phyloP scores from a whole-genome alignment of 2,329 filamentous ascomycete species.

The Apiospora rasikravindrae region DNA sequence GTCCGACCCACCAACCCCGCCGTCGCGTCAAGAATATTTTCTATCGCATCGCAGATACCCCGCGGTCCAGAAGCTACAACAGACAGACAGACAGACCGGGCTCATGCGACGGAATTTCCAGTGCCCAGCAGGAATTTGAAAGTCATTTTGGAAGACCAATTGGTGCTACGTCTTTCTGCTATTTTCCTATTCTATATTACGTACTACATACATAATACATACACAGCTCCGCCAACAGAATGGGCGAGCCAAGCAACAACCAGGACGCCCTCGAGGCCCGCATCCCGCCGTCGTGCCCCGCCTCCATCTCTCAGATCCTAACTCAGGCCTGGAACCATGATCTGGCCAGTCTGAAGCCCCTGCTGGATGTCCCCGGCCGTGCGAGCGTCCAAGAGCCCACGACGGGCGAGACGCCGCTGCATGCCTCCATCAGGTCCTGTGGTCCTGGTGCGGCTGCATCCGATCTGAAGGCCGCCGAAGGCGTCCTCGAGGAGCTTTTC shows the following conservation, averaged over 20 bases:
- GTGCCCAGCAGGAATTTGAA: neutral
- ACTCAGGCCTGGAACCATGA: conserved; percentile 65
- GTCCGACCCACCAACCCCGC: conserved; percentile 11
- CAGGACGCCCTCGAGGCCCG: conserved; percentile 58
- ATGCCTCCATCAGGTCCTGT: conserved; percentile 85
- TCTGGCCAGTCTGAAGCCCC: conserved; percentile 67
- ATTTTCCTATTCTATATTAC: neutral
- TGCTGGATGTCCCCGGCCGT: conserved; percentile 67
- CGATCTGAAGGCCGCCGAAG: conserved; percentile 63
- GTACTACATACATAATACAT: neutral
- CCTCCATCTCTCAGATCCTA: conserved; percentile 56
- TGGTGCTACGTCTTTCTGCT: neutral
- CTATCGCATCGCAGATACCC: neutral
- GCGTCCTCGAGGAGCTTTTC: conserved; percentile 77
- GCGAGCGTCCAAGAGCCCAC: conserved; percentile 82
- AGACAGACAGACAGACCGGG: neutral
- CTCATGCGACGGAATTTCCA: neutral
- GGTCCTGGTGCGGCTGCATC: conserved; percentile 49
- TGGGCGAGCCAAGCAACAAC: neutral
- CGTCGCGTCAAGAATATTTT: conserved; percentile 7
- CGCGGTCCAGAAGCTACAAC: neutral
- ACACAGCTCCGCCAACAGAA: neutral
- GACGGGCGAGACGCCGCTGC: conserved; percentile 86
- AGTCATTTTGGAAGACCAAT: neutral
- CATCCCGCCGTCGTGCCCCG: conserved; percentile 59